Evolutionary conservation across 2,329 filamentous ascomycete species (phyloP), one percentile per base, ranked within the genome.

Genomic region (Alternaria atra): DNA sequence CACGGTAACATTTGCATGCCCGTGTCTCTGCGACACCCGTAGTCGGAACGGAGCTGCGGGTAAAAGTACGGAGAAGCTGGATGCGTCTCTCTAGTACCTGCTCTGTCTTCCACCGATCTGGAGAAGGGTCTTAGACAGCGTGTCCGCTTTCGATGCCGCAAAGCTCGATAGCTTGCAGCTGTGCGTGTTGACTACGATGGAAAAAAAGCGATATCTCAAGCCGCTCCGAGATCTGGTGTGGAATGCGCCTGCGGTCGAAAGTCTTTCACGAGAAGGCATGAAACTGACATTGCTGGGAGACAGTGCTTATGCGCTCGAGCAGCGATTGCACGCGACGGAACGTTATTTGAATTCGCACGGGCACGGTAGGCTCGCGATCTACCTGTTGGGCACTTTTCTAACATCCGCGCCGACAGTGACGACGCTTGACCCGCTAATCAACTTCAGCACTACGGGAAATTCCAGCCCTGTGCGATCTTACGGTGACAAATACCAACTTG

Each of bases 401-500:
- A 20, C 32, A 35, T 44, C 17, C 20, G 30, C 39, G 29, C 52
- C 17, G 15, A 44, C 29, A 44, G 29, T 30, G 12, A 34, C 29
- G 2, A 54, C 52, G 40, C 40, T 54, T 6, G 20, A 54, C 27
- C 12, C 9, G 29, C 39, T 53, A 53, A 17, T 53, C 9, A 12
- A 35, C 25, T 53, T 53, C 17, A 54, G 52, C 20, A 54, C 40
- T 35, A 44, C 29, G 23, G 40, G 40, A 34, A n/a, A 35, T 27
- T 29, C 52, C 17, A 54, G 29, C 52, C 29, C 17, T 35, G 40
- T 54, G 27, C 52, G 40, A 20, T 37, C 29, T 35, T 9, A 44
- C 20, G 17, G 39, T n/a, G 40, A 54, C 52, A 54, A 44, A 20
- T 54, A 54, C 40, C 30, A 54, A n/a, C 52, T 54, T 4, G 29